Base-by-base conservation (phyloP, 768 basidiomycete species). In the Podaxis sp. region DNA sequence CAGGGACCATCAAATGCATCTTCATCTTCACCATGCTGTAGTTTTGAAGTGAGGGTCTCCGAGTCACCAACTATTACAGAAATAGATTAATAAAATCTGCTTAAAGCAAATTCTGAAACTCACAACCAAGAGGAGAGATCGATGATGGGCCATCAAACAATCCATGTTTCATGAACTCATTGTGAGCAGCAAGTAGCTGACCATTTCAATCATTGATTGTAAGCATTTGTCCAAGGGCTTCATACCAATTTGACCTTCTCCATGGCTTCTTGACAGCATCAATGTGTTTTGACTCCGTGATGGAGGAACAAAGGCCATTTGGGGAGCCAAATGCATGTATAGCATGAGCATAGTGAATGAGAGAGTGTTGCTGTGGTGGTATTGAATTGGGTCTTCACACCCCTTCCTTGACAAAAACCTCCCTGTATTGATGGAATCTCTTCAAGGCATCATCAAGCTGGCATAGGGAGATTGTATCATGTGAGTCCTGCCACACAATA, bases 151-250 rank as follows among this genome's bases (percentile, higher is more conserved):
- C 26, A 3, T 26, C 2, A 2, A 26, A 26, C 26, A 26, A 26
- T 2, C 26, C 26, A 26, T 0, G 0, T 2, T 26, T 26, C 26
- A 26, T 26, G 26, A 26, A 26, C 26, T 26, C 26, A 26, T 26
- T 26, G 26, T 3, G 26, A 26, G 2, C 26, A 26, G 26, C 26
- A 3, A 26, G 26, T 26, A 26, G 0, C 2, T 26, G 26, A 2
- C 26, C 72, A 0, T 72, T 60, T 15, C 67, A 57, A 19, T 69
- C 69, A 57, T 73, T 76, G 0, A 71, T 75, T 6, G 70, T 46
- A 7, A 80, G 68, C 76, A 79, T 80, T 53, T 79, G 76, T 0
- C 65, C 67, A 3, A 79, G 66, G 1, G 77, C 69, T 8, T 77
- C 62, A 58, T 70, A 67, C 0, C 61, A 66, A 61, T 65, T 77